Evolutionary conservation across 2,329 filamentous ascomycete species (phyloP), one percentile per base, ranked within the genome.

Genomic region (Hortaea werneckii): DNA sequence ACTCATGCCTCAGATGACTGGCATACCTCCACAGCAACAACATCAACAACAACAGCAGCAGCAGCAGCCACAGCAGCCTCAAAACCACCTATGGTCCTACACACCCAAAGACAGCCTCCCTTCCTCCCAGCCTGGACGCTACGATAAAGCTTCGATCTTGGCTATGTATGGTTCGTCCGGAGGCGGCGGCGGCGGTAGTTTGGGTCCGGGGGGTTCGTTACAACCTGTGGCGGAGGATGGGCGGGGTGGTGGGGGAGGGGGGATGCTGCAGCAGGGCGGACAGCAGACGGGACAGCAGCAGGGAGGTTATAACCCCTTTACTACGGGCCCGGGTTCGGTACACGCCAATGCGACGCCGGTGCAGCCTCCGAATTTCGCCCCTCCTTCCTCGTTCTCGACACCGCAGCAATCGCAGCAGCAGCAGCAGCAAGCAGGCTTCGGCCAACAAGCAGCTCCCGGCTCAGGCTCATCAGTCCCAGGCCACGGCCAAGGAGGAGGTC

Each of bases 81-180:
- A 67, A 40, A 64, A 66, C 27, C 65, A 64, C 48, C 59, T 61
- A 42, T 54, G 61, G 13, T 55, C 55, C 6, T 55, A 56, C 37
- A 44, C 42, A 8, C 58, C 61, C 43, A 47, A 51, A 50, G 40
- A 58, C 59, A 29, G 41, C 35, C 58, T 54, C 41, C 58, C 55
- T 20, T 43, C 40, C 28, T 51, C 47, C 32, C 61, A 57, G 41
- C 68, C 72, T 10, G 68, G 69, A 37, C 70, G 76, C 29, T 74
- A 80, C 29, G 79, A 87, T 57, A 89, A 85, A 52, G 78, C 77
- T 3, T 82, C 82, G 4, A 90, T 92, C 48, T 71, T 90, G 63
- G 82, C 85, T 5, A 66, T 92, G 8, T 90, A 86, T 65, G 80
- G 78, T 59, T 76, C 35, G 37, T 52, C 66, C 12, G 49, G 63